Base-by-base conservation (phyloP, 169 alveolate genomes). In the Miamiensis avidus region DNA sequence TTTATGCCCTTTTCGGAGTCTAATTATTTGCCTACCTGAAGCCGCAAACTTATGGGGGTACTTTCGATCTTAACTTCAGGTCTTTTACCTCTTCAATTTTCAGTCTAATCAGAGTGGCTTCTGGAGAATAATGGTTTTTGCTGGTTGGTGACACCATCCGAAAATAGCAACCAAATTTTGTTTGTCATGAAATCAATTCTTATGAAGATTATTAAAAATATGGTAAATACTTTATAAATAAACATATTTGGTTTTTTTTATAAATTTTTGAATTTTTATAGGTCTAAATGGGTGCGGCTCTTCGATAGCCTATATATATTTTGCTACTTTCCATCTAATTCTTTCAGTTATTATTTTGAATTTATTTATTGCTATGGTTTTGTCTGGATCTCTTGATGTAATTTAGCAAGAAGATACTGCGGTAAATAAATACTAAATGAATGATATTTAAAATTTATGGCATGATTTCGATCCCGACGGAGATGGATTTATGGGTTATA, bases 241-340 rank as follows among this genome's bases (percentile, higher is more conserved):
- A 15, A 15, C 25, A 15, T 73, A 6, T 27, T 25, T 15, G 6
- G 25, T 29, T 73, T 29, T 73, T 73, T 29, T 1, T 30, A 75
- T 28, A 29, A 30, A 29, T 75, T 16, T 75, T 75, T 75, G 0
- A 15, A 73, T 73, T 15, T 73, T 73, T 27, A 4, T 25, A 79
- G 84, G 90, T 29, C 81, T 86, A 30, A 86, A 81, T 79, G 90
- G 87, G 31, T 86, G 90, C 65, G 90, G 90, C 0, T 72, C 90
- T 0, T n/a, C 29, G 16, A 65, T 74, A 30, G 74, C 82, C 1
- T 86, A 86, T 75, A n/a, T 76, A 30, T 86, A 78, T 33, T 81
- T 86, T 33, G 72, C 81, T 64, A 81, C 84, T 34, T 86, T 81
- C 32, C 79, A 78, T 28, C n/a, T 86, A 0, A 34, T 86, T 29